Evolutionary conservation across 2,329 filamentous ascomycete species (phyloP).

Genomic region (Helotiales sp.): DNA sequence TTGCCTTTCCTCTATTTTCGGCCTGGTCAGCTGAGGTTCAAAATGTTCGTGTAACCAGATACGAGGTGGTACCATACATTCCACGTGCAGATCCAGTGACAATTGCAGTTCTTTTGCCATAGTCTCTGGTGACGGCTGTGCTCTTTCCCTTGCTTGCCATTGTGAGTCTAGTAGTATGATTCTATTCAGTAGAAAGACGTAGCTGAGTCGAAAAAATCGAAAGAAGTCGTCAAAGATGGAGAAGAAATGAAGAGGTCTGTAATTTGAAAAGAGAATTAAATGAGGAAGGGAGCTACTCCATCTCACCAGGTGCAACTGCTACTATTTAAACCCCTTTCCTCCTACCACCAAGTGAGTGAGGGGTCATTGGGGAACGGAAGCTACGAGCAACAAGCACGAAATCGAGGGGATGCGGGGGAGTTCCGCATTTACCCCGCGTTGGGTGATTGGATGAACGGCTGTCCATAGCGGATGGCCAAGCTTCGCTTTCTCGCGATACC

Average conservation of each 20-base stretch:
- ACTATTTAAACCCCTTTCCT: neutral
- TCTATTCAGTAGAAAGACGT: neutral
- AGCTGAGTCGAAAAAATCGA: neutral
- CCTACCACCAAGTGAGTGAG: neutral
- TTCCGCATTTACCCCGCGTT: conserved; percentile 11
- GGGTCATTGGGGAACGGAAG: conserved; percentile 10
- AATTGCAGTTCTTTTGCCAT: conserved; percentile 45
- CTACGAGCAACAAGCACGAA: neutral
- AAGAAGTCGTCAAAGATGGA: neutral
- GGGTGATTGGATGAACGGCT: neutral
- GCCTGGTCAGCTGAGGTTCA: neutral
- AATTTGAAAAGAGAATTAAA: neutral
- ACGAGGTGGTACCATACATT: conserved; percentile 43
- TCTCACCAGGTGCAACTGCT: neutral
- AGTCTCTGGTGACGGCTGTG: conserved; percentile 39
- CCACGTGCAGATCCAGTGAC: conserved; percentile 48
- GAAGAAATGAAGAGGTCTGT: neutral
- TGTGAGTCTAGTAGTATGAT: neutral
- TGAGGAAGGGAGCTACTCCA: neutral
- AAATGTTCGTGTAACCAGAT: neutral
- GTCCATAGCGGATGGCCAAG: neutral
- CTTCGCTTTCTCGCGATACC: neutral
- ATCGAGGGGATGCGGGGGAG: neutral
- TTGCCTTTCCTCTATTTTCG: conserved; percentile 60
- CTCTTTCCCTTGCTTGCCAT: conserved; percentile 29